A percentile compares a stretch with the other conserved stretches of the same genome.
phyloP scores from a whole-genome alignment of 306 rosid species.

The Cicer judaicum region DNA sequence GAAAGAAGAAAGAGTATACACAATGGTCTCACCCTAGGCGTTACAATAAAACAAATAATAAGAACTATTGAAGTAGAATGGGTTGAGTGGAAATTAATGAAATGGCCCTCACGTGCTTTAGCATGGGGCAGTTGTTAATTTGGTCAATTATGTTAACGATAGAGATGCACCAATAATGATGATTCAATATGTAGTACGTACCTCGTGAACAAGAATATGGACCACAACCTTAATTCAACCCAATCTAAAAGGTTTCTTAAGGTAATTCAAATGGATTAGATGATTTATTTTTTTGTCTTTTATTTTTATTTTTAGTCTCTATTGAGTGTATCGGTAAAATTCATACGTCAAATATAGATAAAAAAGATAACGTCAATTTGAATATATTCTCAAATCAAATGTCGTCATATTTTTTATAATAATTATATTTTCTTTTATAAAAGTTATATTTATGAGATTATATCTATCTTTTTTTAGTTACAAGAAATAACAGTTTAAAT shows the following conservation, averaged over 20 bases:
- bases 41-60: not conserved
- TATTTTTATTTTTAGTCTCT: no score
- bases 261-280: no score
- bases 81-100: slow-evolving; percentile 30
- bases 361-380: no score
- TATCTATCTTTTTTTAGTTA: no score
- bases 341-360: no score
- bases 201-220: slow-evolving; percentile 14
- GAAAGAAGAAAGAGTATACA: not conserved
- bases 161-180: slow-evolving; percentile 13
- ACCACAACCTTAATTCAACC: not conserved
- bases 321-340: no score
- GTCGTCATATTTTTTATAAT: no score
- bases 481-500: no score
- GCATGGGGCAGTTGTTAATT: slow-evolving; percentile 30
- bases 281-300: no score
- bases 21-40: slow-evolving; percentile 16
- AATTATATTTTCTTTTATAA: no score
- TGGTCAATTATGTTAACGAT: slow-evolving; percentile 13
- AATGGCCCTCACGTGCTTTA: slow-evolving; percentile 44
- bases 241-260: not conserved
- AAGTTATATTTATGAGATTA: no score
- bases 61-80: not conserved
- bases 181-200: slow-evolving; percentile 1
- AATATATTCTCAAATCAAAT: no score